Base-by-base conservation (phyloP, 805 yeast genomes). In the Yamadazyma philogaea region DNA sequence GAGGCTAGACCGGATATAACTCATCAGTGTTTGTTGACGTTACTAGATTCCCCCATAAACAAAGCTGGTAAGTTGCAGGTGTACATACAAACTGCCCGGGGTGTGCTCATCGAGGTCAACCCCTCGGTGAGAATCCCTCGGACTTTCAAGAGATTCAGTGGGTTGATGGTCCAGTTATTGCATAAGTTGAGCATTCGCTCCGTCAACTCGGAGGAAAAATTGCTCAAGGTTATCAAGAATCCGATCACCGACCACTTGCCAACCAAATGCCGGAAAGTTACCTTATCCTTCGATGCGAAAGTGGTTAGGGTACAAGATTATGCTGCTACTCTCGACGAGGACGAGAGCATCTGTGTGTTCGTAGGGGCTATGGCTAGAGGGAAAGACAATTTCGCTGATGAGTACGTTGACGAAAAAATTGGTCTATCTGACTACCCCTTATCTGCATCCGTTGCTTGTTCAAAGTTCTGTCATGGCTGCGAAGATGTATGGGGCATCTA, bases 281-380 rank as follows among this genome's bases (percentile, higher is more conserved):
- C 99, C 2, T 76, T 93, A 48, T 86, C 96, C 4, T 88, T 87
- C 53, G 98, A 93, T 60, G 95, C 98, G 12, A 83, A 85, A 48
- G 87, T 91, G 39, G 78, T 79, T 51, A 77, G 89, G 53, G 96
- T 88, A 3, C 95, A 88, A 64, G 96, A 90, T 58, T 90, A 87
- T 61, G 90, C 90, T 30, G 64, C 63, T 14, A 83, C 83, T 45
- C 70, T 93, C 54, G 96, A 81, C 54, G 82, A 80, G 2, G 95
- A 87, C 59, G 96, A 93, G 70, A 86, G 96, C 59, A 82, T 93
- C 54, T 93, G 99, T 75, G 97, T 93, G 20, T 93, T 93, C 65
- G 97, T 93, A 36, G 99, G 99, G 60, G 96, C 99, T 36, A 93
- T 93, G 96, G 99, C 99, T 16, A 82, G 97, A 64, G 99, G 99